Percentiles rank a stretch among this genome's conserved stretches.
These are phyloP conservation scores for Pythium volutum DNA, from an alignment of 352 stramenopile species.

Conservation along the genomic window DNA sequence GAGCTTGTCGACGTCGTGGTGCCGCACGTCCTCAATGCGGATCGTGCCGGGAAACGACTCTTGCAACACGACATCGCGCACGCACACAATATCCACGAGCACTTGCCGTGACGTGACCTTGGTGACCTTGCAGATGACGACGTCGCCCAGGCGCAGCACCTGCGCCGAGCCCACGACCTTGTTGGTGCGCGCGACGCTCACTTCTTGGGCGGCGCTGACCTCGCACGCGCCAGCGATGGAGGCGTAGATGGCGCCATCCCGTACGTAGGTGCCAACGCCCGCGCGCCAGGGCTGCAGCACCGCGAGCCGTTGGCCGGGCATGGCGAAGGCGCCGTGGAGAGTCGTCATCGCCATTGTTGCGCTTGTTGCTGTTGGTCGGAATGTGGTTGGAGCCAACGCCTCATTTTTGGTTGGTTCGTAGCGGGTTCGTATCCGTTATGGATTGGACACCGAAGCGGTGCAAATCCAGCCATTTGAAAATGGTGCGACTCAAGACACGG, in stretches of 20 bases:
- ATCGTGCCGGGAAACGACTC: constrained; percentile 80
- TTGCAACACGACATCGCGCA: constrained; percentile 67
- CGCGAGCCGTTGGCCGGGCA: constrained; percentile 59
- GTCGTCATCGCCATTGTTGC: constrained; percentile 20
- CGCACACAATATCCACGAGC: constrained; percentile 74
- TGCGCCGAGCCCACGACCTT: constrained; percentile 67
- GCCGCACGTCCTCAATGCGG: constrained; percentile 74
- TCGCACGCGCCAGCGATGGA: constrained; percentile 55
- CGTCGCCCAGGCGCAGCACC: constrained; percentile 63
- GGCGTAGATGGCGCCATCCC: constrained; percentile 63
- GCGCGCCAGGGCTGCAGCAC: constrained; percentile 35
- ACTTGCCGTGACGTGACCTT: constrained; percentile 76
- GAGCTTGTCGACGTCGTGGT: constrained; percentile 78
- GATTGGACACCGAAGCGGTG: background rate
- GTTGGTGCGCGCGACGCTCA: constrained; percentile 43
- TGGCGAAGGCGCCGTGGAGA: constrained; percentile 27
- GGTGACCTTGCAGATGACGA: constrained; percentile 57
- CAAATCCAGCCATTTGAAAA: constrained; percentile 20
- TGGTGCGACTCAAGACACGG: constrained; percentile 78
- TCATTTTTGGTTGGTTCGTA: background rate
- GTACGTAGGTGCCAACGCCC: constrained; percentile 51
- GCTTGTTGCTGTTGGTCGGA: constrained; percentile 12
- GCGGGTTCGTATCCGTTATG: constrained; percentile 5
- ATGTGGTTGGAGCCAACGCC: constrained; percentile 5
- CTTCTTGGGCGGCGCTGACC: constrained; percentile 31